Conservation (phyloP, 1,284 basidiomycete species). For the Sparassis latifolia region DNA sequence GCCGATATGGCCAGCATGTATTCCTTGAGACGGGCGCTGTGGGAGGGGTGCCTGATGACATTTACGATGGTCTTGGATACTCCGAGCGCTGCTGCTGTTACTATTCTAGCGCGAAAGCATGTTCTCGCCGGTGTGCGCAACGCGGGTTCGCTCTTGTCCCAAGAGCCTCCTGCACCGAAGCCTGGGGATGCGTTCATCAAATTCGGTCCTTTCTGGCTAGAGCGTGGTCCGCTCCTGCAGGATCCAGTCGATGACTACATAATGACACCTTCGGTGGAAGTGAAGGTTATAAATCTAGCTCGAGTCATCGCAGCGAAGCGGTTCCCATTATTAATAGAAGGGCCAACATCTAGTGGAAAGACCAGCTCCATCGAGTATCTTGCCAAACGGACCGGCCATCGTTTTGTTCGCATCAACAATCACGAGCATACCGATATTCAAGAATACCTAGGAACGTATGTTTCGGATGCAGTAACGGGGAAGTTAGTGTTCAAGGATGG, state of each 20-base stretch:
- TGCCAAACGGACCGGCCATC: slow-evolving; percentile 89
- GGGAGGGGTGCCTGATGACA: slow-evolving; percentile 96
- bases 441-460: slow-evolving; percentile 96
- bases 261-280: slow-evolving; percentile 94
- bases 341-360: slow-evolving; percentile 96
- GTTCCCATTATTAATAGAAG: slow-evolving; percentile 96
- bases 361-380: slow-evolving; percentile 97
- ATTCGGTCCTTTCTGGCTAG: slow-evolving; percentile 89
- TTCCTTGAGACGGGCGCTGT: slow-evolving; percentile 81
- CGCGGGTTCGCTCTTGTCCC: slow-evolving; percentile 64
- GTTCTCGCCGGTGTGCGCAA: slow-evolving; percentile 85
- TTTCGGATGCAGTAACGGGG: slow-evolving; percentile 88
- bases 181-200: slow-evolving; percentile 64
- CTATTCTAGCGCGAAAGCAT: slow-evolving; percentile 67
- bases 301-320: slow-evolving; percentile 85
- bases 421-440: slow-evolving; percentile 99
- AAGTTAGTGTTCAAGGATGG: slow-evolving; percentile 95
- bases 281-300: slow-evolving; percentile 88
- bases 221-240: slow-evolving; percentile 63
- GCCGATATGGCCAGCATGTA: slow-evolving; percentile 77
- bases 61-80: slow-evolving; percentile 93
- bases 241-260: slow-evolving; percentile 80
- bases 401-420: slow-evolving; percentile 98
- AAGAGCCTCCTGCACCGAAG: slow-evolving; percentile 57
- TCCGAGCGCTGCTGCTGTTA: slow-evolving; percentile 67